These are phyloP conservation scores for Rhododendron henanense DNA, from an alignment of 148 eudicot species.

Conservation along the genomic window DNA sequence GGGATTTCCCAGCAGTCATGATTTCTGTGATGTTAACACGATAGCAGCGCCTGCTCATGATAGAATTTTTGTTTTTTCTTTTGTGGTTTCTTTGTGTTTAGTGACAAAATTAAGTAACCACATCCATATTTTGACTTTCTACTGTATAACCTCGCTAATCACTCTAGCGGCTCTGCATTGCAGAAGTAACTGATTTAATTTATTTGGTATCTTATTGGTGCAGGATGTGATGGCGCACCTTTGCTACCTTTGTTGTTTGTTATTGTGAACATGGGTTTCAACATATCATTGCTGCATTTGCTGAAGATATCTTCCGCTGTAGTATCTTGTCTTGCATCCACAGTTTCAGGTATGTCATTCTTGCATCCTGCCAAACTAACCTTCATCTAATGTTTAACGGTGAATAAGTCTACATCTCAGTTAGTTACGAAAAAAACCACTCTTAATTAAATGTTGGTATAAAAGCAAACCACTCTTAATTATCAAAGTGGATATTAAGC, in stretches of 20 bases:
- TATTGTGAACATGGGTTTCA: slow-evolving; percentile 88
- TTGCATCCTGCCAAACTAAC: not conserved
- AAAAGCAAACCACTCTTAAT: not conserved
- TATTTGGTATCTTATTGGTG: slow-evolving; percentile 15
- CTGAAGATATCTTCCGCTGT: slow-evolving; percentile 92
- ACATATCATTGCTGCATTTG: slow-evolving; percentile 82
- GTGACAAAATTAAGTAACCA: not conserved
- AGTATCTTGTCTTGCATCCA: slow-evolving; percentile 87
- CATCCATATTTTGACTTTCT: not conserved
- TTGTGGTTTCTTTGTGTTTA: not conserved
- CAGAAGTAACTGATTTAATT: not conserved
- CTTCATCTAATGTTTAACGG: not conserved
- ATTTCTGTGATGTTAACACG: not conserved
- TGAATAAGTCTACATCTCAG: not conserved
- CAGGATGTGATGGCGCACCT: slow-evolving; percentile 97
- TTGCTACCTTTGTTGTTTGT: slow-evolving; percentile 79
- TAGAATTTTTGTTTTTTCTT: not conserved
- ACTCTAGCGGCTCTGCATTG: not conserved
- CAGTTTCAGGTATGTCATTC: slow-evolving; percentile 64
- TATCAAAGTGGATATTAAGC: not conserved
- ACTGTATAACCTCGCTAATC: not conserved
- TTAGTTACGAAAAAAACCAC: not conserved
- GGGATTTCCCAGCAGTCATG: not conserved
- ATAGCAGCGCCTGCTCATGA: not conserved
- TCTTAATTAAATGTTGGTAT: not conserved